Evolutionary conservation across 1,284 basidiomycete species (phyloP), one percentile per base, ranked within the genome.

Genomic region (Trametes pubescens): DNA sequence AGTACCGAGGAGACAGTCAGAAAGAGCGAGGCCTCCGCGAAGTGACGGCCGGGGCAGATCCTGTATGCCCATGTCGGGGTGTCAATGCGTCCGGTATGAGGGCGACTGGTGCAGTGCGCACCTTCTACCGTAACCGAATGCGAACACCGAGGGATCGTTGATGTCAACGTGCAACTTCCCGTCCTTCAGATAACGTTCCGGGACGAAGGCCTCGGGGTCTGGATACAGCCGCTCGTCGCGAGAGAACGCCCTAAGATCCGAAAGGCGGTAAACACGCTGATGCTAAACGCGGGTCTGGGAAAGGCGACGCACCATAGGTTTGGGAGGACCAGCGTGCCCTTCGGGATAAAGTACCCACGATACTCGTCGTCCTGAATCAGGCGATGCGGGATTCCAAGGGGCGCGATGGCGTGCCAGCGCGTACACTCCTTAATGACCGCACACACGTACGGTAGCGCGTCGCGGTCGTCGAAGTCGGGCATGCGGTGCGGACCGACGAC

Each of bases 361-460:
- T 65, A 65, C 26, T 67, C 61, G 51, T 70, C 65, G 29, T 70
- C 69, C 21, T 40, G 48, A 2, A 26, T 43, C 6, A 54, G 37
- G 18, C 24, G 29, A 37, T 65, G 65, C 8, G 65, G 53, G 21
- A 56, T 35, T 40, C 61, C 69, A 18, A 69, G 38, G 4, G 69
- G 64, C 0, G 53, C 51, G 22, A 69, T 49, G 24, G 57, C 49
- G 24, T 59, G 54, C 77, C 77, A 78, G 18, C 76, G 64, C 38
- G 77, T 26, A 6, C 71, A 64, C 64, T 80, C 78, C 53, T 76
- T 73, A 18, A 76, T 64, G 14, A 75, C 43, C 2, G 73, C 75
- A 18, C 67, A 59, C 11, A 76, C 63, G 57, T 76, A 78, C 0
- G 75, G 73, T n/a, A 78, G 57, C 8, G 57, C 43, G 10, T 61